Percentiles rank a stretch among this genome's conserved stretches.
These are phyloP conservation scores for Cytospora chrysosperma DNA, from an alignment of 2,329 filamentous ascomycete genomes.

Conservation along the genomic window DNA sequence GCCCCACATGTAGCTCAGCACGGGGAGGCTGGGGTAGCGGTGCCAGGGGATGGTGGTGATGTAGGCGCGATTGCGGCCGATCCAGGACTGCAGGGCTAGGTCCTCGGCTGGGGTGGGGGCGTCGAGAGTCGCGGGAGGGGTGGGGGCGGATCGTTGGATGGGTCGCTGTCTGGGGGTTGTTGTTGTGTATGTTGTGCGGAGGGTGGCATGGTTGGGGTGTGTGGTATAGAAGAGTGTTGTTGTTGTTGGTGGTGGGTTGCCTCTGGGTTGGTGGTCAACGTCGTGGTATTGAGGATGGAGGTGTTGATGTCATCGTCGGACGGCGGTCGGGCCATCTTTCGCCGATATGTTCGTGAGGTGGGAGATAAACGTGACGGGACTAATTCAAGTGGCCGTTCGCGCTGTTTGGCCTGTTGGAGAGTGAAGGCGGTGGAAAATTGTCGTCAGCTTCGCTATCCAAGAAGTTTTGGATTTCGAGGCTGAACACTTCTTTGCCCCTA, in stretches of 20 bases:
- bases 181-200: neutral
- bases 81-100: slow-evolving; percentile 19
- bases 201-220: neutral
- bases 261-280: slow-evolving; percentile 2
- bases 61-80: slow-evolving; percentile 21
- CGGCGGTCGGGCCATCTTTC: slow-evolving; percentile 4
- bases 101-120: slow-evolving; percentile 17
- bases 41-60: slow-evolving; percentile 22
- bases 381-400: neutral
- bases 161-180: neutral
- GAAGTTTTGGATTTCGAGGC: neutral
- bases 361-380: neutral
- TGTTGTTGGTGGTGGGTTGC: neutral
- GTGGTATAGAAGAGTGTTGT: neutral
- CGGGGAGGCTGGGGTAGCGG: slow-evolving; percentile 18
- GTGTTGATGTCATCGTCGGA: neutral
- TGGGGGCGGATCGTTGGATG: too few relatives aligned
- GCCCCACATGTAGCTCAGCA: slow-evolving; percentile 22
- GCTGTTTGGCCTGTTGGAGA: neutral
- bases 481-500: neutral
- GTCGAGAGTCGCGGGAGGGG: slow-evolving; percentile 20
- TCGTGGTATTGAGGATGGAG: neutral
- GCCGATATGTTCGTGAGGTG: neutral
- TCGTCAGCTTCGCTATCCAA: neutral
- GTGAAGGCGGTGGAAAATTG: neutral